These are phyloP conservation scores for Tetramitus jugosus DNA, from an alignment of 208 protist species.

Conservation along the genomic window DNA sequence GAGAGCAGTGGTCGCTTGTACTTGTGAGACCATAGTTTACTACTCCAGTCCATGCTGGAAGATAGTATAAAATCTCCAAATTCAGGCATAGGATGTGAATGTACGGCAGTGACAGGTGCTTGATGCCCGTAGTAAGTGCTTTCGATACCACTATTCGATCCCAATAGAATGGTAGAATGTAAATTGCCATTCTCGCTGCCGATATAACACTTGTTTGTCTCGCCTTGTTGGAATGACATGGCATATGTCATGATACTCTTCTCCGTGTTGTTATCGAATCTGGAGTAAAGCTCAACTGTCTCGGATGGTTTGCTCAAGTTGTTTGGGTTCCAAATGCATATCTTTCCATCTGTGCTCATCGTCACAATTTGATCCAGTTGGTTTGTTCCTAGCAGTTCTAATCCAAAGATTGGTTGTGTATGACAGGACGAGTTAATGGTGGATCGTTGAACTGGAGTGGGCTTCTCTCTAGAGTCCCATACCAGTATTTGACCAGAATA, in stretches of 20 bases:
- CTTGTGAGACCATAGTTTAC: conserved; percentile 32
- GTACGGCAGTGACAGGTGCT: not conserved
- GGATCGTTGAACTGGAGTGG: conserved; percentile 5
- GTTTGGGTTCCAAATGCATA: conserved; percentile 16
- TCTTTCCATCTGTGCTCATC: conserved; percentile 11
- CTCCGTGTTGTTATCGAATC: no score
- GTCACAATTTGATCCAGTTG: not conserved
- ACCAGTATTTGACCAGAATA: conserved; percentile 25
- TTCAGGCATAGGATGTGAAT: conserved; percentile 8
- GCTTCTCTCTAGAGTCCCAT: conserved; percentile 20
- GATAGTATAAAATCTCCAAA: conserved; percentile 32
- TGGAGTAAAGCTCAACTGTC: no score
- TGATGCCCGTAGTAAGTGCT: conserved; percentile 18
- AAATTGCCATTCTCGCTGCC: conserved; percentile 15
- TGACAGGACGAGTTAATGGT: not conserved
- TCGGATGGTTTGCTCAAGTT: conserved; percentile 3
- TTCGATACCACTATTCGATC: not conserved
- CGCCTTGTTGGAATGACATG: conserved; percentile 23
- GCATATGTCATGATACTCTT: no score
- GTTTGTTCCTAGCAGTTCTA: conserved; percentile 13
- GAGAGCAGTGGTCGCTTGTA: conserved; percentile 30
- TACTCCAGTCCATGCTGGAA: conserved; percentile 36
- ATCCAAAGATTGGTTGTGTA: conserved; percentile 26
- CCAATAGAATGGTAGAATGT: not conserved
- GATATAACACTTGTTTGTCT: conserved; percentile 11